These are phyloP conservation scores for Articulospora tetracladia DNA, from an alignment of 495 filamentous ascomycete genomes.

Conservation along the genomic window DNA sequence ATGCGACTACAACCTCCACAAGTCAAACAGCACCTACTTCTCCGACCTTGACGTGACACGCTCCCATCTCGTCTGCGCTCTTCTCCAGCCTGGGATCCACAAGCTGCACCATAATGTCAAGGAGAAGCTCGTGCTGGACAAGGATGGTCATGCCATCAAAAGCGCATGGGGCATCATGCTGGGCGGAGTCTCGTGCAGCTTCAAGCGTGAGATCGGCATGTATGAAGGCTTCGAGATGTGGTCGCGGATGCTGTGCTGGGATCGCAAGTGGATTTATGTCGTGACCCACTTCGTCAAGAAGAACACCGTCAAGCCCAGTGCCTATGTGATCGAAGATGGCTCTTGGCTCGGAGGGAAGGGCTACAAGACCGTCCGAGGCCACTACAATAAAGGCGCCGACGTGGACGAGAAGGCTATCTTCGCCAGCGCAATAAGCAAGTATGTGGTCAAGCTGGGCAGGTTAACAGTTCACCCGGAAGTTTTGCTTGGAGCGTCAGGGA, in stretches of 20 bases:
- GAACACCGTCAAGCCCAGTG: constrained; percentile 40
- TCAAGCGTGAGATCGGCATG: constrained; percentile 66
- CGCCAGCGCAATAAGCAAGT: constrained; percentile 51
- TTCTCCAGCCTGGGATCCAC: constrained; percentile 46
- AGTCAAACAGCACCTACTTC: constrained; percentile 82
- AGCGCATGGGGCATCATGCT: constrained; percentile 57
- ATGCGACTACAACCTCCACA: constrained; percentile 81
- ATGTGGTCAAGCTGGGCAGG: constrained; percentile 58
- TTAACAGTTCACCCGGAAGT: constrained; percentile 81
- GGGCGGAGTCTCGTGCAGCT: constrained; percentile 62
- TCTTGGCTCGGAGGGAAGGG: constrained; percentile 19
- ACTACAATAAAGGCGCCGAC: constrained; percentile 1
- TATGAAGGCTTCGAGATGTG: constrained; percentile 70
- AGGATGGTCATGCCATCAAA: constrained; percentile 27
- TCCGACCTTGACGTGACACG: constrained; percentile 73
- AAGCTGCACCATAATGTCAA: constrained; percentile 36
- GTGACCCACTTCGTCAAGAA: constrained; percentile 65
- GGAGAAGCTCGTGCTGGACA: constrained; percentile 35
- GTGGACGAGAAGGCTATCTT: constrained; percentile 36
- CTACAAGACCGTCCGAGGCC: constrained; percentile 27
- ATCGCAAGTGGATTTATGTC: constrained; percentile 80
- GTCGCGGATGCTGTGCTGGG: constrained; percentile 67
- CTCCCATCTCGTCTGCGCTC: constrained; percentile 53
- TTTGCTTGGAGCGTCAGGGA: constrained; percentile 60
- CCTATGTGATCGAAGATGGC: constrained; percentile 34